Evolutionary conservation across 441 rosid species (phyloP), one percentile per base, ranked within the genome.

Genomic region (Croton setiger): DNA sequence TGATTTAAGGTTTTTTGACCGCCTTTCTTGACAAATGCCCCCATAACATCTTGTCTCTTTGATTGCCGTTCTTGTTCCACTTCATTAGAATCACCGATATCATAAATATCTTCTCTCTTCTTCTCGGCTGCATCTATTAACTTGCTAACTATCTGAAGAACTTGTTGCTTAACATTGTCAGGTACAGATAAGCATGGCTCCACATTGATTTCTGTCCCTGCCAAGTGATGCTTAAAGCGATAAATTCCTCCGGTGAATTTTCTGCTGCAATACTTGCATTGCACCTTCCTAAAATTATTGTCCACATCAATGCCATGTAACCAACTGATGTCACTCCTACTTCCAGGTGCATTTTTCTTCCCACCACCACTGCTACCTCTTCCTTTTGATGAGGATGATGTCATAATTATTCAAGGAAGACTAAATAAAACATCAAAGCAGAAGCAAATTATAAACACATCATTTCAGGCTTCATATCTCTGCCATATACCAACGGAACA

Each of bases 271-370:
- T n/a, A 36, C 18, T 65, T 52, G 7, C 59, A 65, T 14, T 35
- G n/a, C 4, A 51, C 59, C 3, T 5, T 65, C 52, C 51, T 53
- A 0, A 27, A 36, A 3, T 37, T 60, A 0, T 60, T 60, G 37
- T 60, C 47, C 12, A 58, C 31, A 41, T 60, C 49, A 0, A n/a
- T 4, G 2, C 49, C 64, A 60, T 60, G 18, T 6, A 17, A 6
- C 18, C 71, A 69, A 58, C 60, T 75, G 64, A 64, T 43, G 63
- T 73, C 23, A 55, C 12, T 43, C 11, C 31, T 39, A 60, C 20
- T 60, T 37, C 15, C 48, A 0, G 5, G 0, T 35, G 23, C 63
- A 59, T 59, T 59, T 36, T n/a, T 47, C 51, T n/a, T 47, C 2
- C 41, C 3, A 37, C 7, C 7, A 37, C 15, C 12, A 37, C 7